Conservation (phyloP, 768 basidiomycete genomes). For the Trametes maxima region DNA sequence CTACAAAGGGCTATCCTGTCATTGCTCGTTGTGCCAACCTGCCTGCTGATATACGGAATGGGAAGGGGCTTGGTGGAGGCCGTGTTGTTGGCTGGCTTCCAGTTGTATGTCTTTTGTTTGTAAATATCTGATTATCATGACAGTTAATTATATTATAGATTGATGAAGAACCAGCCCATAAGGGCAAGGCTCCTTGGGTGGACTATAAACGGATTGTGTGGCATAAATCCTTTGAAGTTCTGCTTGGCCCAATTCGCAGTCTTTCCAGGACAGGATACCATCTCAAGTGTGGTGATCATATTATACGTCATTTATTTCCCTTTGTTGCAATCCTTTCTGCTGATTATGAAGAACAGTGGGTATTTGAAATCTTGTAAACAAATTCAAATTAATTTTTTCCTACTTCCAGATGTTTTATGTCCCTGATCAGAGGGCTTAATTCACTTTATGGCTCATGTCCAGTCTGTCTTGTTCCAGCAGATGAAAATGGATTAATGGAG, state of each 20-base stretch:
- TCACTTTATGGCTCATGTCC: constrained; percentile 11
- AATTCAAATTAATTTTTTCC: neutral
- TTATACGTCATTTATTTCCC: constrained; percentile 21
- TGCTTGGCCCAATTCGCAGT: constrained; percentile 15
- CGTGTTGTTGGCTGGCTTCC: constrained; percentile 18
- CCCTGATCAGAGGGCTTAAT: constrained; percentile 8
- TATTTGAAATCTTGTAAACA: constrained; percentile 18
- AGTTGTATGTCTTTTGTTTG: constrained; percentile 1
- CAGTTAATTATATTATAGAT: neutral
- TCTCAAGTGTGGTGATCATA: constrained; percentile 12
- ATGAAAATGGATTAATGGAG: neutral
- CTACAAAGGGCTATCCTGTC: constrained; percentile 12
- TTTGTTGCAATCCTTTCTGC: constrained; percentile 29
- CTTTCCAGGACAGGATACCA: constrained; percentile 17
- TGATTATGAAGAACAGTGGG: constrained; percentile 35
- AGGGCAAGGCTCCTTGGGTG: constrained; percentile 16
- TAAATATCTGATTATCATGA: neutral
- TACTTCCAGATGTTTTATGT: constrained; percentile 11
- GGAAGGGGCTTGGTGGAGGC: constrained; percentile 7
- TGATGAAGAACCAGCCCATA: neutral
- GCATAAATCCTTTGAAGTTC: constrained; percentile 24
- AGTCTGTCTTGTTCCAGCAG: neutral
- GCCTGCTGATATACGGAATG: constrained; percentile 11
- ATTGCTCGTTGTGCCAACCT: constrained; percentile 6
- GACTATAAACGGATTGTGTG: constrained; percentile 29